Evolutionary conservation across 306 rosid genomes (phyloP).

Genomic region (Cucurbita argyrosperma): DNA sequence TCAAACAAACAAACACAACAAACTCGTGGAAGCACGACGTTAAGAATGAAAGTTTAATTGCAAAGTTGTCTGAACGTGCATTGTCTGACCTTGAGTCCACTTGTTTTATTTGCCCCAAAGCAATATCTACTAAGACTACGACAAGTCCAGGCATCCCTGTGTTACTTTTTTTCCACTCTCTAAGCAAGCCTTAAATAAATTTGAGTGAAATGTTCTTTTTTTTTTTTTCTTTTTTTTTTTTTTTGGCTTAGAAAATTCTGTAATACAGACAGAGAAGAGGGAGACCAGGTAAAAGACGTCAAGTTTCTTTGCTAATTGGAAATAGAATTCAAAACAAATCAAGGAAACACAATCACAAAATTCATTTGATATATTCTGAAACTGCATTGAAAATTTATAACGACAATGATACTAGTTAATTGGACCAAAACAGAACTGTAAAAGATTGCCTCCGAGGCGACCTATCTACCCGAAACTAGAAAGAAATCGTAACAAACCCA

Average conservation of each 20-base stretch:
- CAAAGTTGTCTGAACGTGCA: background rate
- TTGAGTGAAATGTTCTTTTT: too few species aligned
- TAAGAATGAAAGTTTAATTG: background rate
- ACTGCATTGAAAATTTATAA: constrained; percentile 6
- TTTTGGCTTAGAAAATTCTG: background rate
- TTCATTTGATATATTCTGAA: constrained; percentile 7
- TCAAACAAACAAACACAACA: background rate
- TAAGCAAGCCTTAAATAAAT: too few species aligned
- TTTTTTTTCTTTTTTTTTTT: too few species aligned
- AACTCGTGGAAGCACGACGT: constrained; percentile 2
- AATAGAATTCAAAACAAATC: background rate
- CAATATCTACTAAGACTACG: too few species aligned
- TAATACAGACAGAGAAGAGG: background rate
- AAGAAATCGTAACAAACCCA: constrained; percentile 19
- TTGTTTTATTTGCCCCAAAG: background rate
- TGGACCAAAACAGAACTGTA: constrained; percentile 8
- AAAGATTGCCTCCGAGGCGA: constrained; percentile 30
- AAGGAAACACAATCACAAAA: background rate
- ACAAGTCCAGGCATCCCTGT: too few species aligned
- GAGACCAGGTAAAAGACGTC: background rate
- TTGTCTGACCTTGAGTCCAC: background rate
- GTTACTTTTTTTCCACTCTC: too few species aligned
- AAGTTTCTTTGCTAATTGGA: background rate
- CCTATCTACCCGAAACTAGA: constrained; percentile 31
- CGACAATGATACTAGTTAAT: constrained; percentile 13